Evolutionary conservation across 805 yeast genomes (phyloP), one percentile per base, ranked within the genome.

Genomic region (Yarrowia porcina): DNA sequence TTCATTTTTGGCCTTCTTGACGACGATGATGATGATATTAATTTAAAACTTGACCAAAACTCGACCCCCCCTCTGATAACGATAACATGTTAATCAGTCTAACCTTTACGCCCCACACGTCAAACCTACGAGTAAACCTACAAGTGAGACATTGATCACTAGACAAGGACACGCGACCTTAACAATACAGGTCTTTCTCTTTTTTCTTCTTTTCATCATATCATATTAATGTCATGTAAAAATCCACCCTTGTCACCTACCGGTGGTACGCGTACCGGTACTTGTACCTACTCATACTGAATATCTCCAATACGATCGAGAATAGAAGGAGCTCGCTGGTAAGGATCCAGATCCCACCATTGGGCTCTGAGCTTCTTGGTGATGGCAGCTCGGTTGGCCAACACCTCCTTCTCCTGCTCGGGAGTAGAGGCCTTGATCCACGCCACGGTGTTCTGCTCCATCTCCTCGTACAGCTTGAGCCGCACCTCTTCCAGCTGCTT

Each of bases 341-440:
- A 91, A 1, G 96, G 94, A 71, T 94, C 98, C 62, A 89, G 74
- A 49, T 76, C 72, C 71, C 83, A 80, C 75, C 87, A 92, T 71
- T 88, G 89, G 28, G 79, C 75, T 10, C 86, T 76, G 49, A 93
- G 71, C 64, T 81, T 75, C 59, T 74, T 74, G 61, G 87, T 83
- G 32, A 87, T 62, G 27, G 74, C 73, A 61, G 70, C 65, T 61
- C 66, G 56, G 61, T 84, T 86, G 30, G 77, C 74, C 71, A 83
- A 77, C 65, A 80, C 80, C 60, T 74, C 69, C 15, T 77, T 75
- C 61, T 84, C 81, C 13, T 80, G 82, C 42, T 77, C 81, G 2
- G 78, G 78, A 59, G 79, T 79, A 2, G 82, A 77, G 10, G 61
- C 61, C 61, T 64, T 60, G 65, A 92, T 82, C 98, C 99, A 94